Conservation (phyloP, 2,329 filamentous ascomycete genomes). For the Lasiodiplodia sp. region DNA sequence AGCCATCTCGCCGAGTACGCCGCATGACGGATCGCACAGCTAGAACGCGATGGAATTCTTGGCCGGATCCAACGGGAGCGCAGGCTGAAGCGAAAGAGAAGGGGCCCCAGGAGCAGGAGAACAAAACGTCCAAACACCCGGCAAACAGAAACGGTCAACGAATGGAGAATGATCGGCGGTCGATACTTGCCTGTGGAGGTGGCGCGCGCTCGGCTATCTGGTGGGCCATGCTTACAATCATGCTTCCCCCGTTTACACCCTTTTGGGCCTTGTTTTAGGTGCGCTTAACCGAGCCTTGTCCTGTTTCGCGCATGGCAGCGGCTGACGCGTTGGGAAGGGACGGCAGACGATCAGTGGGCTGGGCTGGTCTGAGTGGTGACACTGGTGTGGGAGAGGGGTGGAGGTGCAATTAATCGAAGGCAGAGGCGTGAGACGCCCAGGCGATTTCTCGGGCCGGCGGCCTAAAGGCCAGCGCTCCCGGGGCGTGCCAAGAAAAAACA, state of each 20-base stretch:
- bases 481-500: neutral
- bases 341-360: slow-evolving; percentile 22
- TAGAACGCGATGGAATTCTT: neutral
- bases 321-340: slow-evolving; percentile 19
- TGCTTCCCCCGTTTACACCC: slow-evolving; percentile 12
- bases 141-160: slow-evolving; percentile 12
- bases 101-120: neutral
- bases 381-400: slow-evolving; percentile 23
- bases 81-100: slow-evolving; percentile 11
- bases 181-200: slow-evolving; percentile 26
- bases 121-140: neutral
- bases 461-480: neutral
- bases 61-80: neutral
- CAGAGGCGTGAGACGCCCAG: slow-evolving; percentile 18
- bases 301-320: slow-evolving; percentile 24
- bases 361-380: slow-evolving; percentile 12
- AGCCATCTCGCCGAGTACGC: slow-evolving; percentile 11
- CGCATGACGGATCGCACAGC: slow-evolving; percentile 2
- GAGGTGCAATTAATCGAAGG: slow-evolving; percentile 30
- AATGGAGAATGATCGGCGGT: slow-evolving; percentile 5
- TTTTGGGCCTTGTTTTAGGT: slow-evolving; percentile 24
- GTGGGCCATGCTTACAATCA: slow-evolving; percentile 21
- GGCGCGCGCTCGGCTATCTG: slow-evolving; percentile 7
- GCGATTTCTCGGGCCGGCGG: slow-evolving; percentile 26
- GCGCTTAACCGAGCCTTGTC: slow-evolving; percentile 21